Percentiles rank a stretch among this genome's conserved stretches.
phyloP scores from a whole-genome alignment of 495 filamentous ascomycete genomes.

The Daldinia decipiens region DNA sequence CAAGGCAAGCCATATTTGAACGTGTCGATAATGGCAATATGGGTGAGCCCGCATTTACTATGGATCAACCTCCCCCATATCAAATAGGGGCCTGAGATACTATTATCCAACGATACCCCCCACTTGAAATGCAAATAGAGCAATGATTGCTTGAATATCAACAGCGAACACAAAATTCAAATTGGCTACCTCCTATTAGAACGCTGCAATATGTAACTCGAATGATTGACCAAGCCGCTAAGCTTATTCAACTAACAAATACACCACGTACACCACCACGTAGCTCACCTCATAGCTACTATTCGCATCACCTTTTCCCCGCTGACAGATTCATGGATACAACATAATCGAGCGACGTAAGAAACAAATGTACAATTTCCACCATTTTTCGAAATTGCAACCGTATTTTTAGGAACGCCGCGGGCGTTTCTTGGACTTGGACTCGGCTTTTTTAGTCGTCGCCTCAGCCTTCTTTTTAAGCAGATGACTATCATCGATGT shows the following conservation, averaged over 20 bases:
- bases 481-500: constrained; percentile 38
- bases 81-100: not conserved
- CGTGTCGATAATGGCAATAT: constrained; percentile 20
- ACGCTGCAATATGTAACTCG: not conserved
- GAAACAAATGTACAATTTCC: not conserved
- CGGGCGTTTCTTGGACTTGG: constrained; percentile 36
- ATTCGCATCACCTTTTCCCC: not conserved
- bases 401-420: constrained; percentile 18
- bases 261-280: not conserved
- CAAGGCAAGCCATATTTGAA: constrained; percentile 49
- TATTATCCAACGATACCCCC: not conserved
- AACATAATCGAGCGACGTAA: not conserved
- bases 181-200: not conserved
- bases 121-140: not conserved
- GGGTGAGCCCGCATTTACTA: not conserved
- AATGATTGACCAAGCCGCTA: not conserved
- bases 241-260: not conserved
- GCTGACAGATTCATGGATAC: not conserved
- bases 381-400: not conserved
- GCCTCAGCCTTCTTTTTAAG: constrained; percentile 19
- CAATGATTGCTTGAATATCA: not conserved
- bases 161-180: not conserved
- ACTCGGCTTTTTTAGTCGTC: constrained; percentile 16
- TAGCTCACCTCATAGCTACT: too few species aligned
- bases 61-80: constrained; percentile 39